Conservation (phyloP, 768 basidiomycete genomes). For the Mrakia blollopis region DNA sequence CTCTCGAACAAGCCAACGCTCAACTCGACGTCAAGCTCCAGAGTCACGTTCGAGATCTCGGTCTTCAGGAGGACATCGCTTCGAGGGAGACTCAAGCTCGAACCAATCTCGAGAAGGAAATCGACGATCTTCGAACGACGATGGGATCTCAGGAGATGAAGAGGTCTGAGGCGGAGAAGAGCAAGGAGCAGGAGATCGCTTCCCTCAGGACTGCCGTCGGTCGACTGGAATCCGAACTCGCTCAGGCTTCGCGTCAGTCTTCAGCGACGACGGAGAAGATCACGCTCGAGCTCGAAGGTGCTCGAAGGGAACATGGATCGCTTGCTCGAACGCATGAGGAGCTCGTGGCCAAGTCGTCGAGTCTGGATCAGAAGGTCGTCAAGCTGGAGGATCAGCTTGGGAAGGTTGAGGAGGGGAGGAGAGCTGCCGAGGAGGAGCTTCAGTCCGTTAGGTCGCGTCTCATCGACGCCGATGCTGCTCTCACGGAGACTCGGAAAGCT, state of each 20-base stretch:
- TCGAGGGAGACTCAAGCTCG: constrained; percentile 36
- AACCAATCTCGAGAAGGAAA: constrained; percentile 65
- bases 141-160: constrained; percentile 82
- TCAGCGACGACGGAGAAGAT: constrained; percentile 67
- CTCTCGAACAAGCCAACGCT: constrained; percentile 20
- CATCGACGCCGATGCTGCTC: constrained; percentile 59
- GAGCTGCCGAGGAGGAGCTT: constrained; percentile 65
- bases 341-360: constrained; percentile 40
- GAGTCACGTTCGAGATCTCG: constrained; percentile 52
- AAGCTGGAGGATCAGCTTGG: constrained; percentile 52
- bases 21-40: constrained; percentile 24
- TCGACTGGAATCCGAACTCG: constrained; percentile 62
- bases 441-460: constrained; percentile 64
- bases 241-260: constrained; percentile 58
- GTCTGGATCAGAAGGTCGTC: constrained; percentile 46
- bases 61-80: constrained; percentile 37
- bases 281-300: constrained; percentile 66
- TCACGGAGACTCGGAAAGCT: constrained; percentile 54
- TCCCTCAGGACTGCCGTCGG: constrained; percentile 62
- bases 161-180: constrained; percentile 74
- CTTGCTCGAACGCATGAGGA: constrained; percentile 61
- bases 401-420: constrained; percentile 58
- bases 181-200: constrained; percentile 75
- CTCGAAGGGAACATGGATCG: constrained; percentile 57
- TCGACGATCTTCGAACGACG: constrained; percentile 79